Evolutionary conservation across 2,329 filamentous ascomycete species (phyloP), one percentile per base, ranked within the genome.

Genomic region (Zopfia rhizophila): DNA sequence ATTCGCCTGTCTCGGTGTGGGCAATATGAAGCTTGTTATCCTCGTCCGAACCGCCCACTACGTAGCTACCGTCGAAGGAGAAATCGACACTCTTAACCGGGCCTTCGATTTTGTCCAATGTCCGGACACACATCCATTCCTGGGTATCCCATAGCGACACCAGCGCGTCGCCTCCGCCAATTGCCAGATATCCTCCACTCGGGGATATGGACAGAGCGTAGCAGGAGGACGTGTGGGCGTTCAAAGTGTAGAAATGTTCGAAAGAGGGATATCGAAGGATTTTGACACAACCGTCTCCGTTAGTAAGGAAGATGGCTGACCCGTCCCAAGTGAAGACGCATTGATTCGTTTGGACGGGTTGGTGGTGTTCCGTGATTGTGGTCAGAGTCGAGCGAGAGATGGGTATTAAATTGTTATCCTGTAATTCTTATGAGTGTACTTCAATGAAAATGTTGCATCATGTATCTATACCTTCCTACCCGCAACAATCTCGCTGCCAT

Each of bases 81-180:
- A 92, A 93, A 63, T 87, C 86, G 45, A 92, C 78, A 64, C 83
- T 89, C 61, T 83, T 81, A 19, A 92, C 85, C 3, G 88, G 84
- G 1, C 87, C 87, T 7, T 81, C 79, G 75, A 90, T 87, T 58
- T 82, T 80, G 24, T 84, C 84, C 29, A 91, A 77, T 1, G 88
- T 90, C 49, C 86, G 81, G 61, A 86, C 82, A 63, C 88, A 91
- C 44, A 89, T 83, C 87, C 88, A 91, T 56, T 89, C 85, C 28
- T 80, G 79, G 3, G 89, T 91, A 61, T 92, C 88, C 86, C 89
- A 93, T 3, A 93, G 75, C 4, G 86, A 80, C 55, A 92, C 87
- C 38, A 90, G 81, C 1, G 87, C 88, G 62, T 93, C 89, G 7
- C 85, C 84, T 7, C 88, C 88, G 21, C 89, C 89, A 0, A 88